phyloP scores from a whole-genome alignment of 495 filamentous ascomycete genomes.

The Xylaria cubensis region DNA sequence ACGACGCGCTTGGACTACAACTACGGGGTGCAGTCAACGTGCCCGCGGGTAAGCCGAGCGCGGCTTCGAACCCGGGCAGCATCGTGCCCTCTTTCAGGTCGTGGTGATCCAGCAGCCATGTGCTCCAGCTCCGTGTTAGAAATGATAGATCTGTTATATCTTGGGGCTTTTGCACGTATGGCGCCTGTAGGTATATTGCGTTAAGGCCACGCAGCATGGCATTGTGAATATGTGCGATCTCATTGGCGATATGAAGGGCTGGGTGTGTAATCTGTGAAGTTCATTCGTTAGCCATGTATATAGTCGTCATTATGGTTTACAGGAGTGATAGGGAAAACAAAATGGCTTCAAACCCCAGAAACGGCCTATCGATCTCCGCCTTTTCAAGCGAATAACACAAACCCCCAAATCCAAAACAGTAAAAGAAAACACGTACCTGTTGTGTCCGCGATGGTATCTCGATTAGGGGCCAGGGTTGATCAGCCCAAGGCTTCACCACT shows the following conservation, averaged over 20 bases:
- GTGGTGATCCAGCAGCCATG: constrained; percentile 43
- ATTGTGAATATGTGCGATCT: constrained; percentile 57
- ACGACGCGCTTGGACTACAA: background rate
- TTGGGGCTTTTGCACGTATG: constrained; percentile 40
- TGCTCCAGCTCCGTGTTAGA: constrained; percentile 41
- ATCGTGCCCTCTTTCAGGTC: constrained; percentile 40
- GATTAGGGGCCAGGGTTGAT: constrained; percentile 44
- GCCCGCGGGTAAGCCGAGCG: constrained; percentile 26
- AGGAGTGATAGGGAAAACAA: background rate
- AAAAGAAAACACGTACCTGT: constrained; percentile 28
- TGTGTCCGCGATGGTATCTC: constrained; percentile 37
- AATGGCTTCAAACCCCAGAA: background rate
- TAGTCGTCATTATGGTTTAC: background rate
- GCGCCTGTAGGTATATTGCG: constrained; percentile 56
- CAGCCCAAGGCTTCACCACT: constrained; percentile 41
- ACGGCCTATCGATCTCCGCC: no score
- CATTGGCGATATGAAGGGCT: constrained; percentile 45
- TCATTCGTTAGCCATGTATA: background rate
- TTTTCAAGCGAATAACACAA: no score
- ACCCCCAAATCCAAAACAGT: background rate
- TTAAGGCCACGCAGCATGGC: constrained; percentile 56
- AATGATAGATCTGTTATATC: constrained; percentile 51
- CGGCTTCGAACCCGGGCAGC: constrained; percentile 44
- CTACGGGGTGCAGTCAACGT: background rate
- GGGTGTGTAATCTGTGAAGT: constrained; percentile 31